Percentiles rank a stretch among this genome's conserved stretches.
phyloP scores from a whole-genome alignment of 169 alveolate genomes.

The Perkinsus chesapeaki region DNA sequence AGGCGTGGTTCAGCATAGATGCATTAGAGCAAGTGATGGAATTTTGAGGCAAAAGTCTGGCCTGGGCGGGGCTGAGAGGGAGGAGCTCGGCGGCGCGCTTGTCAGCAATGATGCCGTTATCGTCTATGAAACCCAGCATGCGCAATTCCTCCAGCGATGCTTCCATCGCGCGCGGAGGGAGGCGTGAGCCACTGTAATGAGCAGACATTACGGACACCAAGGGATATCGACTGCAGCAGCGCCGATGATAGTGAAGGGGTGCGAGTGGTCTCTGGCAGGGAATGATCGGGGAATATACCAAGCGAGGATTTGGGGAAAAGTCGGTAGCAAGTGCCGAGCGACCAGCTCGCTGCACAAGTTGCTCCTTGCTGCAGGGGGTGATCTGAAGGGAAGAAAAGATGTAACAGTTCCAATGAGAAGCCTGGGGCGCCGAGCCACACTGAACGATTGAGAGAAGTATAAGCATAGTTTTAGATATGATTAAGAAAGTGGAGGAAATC shows the following conservation, averaged over 20 bases:
- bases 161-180: conserved; percentile 75
- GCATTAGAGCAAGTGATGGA: no score
- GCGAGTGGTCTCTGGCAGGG: conserved; percentile 79
- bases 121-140: conserved; percentile 81
- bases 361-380: neutral
- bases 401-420: no score
- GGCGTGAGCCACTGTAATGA: conserved; percentile 82
- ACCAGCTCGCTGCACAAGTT: conserved; percentile 55
- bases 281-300: conserved; percentile 68
- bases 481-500: no score
- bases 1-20: no score
- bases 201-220: conserved; percentile 76
- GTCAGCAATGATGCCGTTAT: conserved; percentile 74
- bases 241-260: conserved; percentile 68
- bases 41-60: conserved; percentile 26
- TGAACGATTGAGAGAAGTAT: no score
- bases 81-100: conserved; percentile 83
- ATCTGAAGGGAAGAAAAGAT: conserved; percentile 67
- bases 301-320: conserved; percentile 66
- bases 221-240: conserved; percentile 66
- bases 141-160: conserved; percentile 74
- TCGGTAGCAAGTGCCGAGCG: conserved; percentile 77
- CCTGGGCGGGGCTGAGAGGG: conserved; percentile 75
- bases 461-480: no score
- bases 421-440: no score